A percentile compares a stretch with the other conserved stretches of the same genome.
Conservation (phyloP, 805 yeast species). For the Clavispora santaluciae region DNA sequence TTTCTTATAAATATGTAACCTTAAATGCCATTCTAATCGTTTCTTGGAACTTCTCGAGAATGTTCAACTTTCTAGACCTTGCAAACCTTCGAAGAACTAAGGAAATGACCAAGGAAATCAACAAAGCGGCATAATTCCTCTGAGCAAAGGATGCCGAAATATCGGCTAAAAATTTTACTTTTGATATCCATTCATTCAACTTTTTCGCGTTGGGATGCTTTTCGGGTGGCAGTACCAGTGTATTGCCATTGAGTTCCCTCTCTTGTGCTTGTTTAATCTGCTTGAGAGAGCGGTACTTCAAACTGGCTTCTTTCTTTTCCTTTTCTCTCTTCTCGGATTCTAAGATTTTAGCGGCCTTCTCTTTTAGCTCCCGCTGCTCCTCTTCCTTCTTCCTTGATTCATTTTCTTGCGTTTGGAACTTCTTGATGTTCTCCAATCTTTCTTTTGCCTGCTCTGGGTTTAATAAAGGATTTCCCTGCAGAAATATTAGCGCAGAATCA, state of each 20-base stretch:
- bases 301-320: conserved; percentile 18
- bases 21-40: conserved; percentile 42
- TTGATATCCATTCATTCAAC: neutral
- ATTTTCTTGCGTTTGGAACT: conserved; percentile 9
- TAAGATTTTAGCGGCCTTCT: conserved; percentile 10
- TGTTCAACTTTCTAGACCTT: conserved; percentile 21
- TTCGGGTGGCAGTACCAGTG: neutral
- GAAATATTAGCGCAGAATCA: conserved; percentile 23
- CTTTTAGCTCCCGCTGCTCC: conserved; percentile 5
- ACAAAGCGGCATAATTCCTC: conserved; percentile 26
- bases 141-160: conserved; percentile 20
- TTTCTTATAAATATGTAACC: conserved; percentile 37
- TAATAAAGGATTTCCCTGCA: conserved; percentile 19
- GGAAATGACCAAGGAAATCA: conserved; percentile 18
- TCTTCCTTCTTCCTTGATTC: conserved; percentile 5
- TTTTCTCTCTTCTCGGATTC: conserved; percentile 15
- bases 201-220: neutral
- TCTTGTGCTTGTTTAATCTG: conserved; percentile 21
- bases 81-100: conserved; percentile 20
- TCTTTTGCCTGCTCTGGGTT: conserved; percentile 6
- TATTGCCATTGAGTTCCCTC: neutral
- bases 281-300: conserved; percentile 27
- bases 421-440: conserved; percentile 13
- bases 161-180: neutral
- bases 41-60: conserved; percentile 28